Evolutionary conservation across 805 yeast genomes (phyloP).

Genomic region (Wickerhamomyces rabaulensis): DNA sequence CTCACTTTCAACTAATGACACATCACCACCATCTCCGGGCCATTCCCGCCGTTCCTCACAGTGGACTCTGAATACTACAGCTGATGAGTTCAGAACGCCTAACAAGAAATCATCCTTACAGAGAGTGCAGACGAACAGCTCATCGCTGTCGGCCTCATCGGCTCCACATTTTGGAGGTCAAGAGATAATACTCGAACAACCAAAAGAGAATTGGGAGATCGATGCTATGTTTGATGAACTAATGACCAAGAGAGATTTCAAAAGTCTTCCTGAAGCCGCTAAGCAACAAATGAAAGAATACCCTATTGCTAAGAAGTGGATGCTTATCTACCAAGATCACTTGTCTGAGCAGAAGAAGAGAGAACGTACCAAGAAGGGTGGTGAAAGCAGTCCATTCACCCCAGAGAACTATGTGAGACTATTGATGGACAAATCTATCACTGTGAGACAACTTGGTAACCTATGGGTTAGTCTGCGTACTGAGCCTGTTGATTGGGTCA

Average conservation of each 20-base stretch:
- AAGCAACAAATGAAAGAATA: slow-evolving; percentile 72
- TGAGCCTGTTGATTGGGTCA: slow-evolving; percentile 82
- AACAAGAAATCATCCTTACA: slow-evolving; percentile 16
- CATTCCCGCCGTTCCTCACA: slow-evolving; percentile 25
- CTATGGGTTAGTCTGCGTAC: slow-evolving; percentile 90
- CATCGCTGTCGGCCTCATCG: slow-evolving; percentile 10
- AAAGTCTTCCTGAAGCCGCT: slow-evolving; percentile 62
- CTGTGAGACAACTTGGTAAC: slow-evolving; percentile 68
- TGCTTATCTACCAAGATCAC: slow-evolving; percentile 82
- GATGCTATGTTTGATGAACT: slow-evolving; percentile 73
- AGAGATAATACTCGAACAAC: slow-evolving; percentile 49
- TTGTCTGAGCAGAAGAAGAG: slow-evolving; percentile 65
- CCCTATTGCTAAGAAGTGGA: slow-evolving; percentile 80
- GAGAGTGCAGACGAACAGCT: slow-evolving; percentile 21
- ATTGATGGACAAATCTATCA: slow-evolving; percentile 64
- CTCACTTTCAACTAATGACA: slow-evolving; percentile 15
- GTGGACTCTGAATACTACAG: slow-evolving; percentile 11
- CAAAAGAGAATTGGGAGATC: slow-evolving; percentile 58
- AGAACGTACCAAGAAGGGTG: slow-evolving; percentile 28
- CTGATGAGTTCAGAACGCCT: slow-evolving; percentile 17
- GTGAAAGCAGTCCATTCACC: slow-evolving; percentile 24
- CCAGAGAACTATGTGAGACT: slow-evolving; percentile 77
- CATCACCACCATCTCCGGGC: slow-evolving; percentile 19
- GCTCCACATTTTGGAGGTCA: slow-evolving; percentile 1
- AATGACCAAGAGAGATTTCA: slow-evolving; percentile 80